Percentiles rank a stretch among this genome's conserved stretches.
Conservation (phyloP, 2,329 filamentous ascomycete genomes). For the Beauveria bassiana region DNA sequence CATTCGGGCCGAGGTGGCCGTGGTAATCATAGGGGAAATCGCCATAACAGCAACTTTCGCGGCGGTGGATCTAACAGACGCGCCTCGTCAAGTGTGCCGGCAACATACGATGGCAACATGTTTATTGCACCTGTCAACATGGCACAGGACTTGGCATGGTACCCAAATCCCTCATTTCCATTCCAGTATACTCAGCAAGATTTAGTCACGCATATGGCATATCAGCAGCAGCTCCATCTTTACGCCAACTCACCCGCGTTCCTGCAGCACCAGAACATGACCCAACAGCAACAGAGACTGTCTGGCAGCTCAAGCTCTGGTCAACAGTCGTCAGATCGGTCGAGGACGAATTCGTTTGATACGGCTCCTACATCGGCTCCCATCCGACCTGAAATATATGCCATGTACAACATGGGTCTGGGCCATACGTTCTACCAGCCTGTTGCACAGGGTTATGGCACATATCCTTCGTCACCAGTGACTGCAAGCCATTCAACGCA, state of each 20-base stretch:
- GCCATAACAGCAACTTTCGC: conserved; percentile 37
- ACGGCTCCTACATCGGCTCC: conserved; percentile 53
- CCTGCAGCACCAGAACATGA: conserved; percentile 26
- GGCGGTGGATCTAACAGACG: conserved; percentile 39
- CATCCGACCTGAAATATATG: conserved; percentile 48
- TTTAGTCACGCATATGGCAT: conserved; percentile 34
- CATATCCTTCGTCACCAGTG: conserved; percentile 51
- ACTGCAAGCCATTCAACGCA: conserved; percentile 33
- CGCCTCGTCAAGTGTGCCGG: conserved; percentile 42
- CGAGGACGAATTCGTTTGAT: conserved; percentile 57
- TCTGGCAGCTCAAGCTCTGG: conserved; percentile 19
- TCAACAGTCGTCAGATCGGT: conserved; percentile 37
- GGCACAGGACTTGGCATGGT: conserved; percentile 43
- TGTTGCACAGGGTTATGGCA: conserved; percentile 35
- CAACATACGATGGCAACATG: conserved; percentile 40
- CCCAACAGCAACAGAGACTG: conserved; percentile 21
- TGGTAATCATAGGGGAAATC: conserved; percentile 40
- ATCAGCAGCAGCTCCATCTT: conserved; percentile 30
- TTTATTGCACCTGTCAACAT: conserved; percentile 37
- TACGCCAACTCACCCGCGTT: conserved; percentile 28
- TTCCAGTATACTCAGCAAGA: conserved; percentile 34
- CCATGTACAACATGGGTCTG: conserved; percentile 37
- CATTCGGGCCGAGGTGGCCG: conserved; percentile 41
- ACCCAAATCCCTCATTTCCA: conserved; percentile 34
- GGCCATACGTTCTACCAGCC: conserved; percentile 40